Evolutionary conservation across 2,329 filamentous ascomycete species (phyloP).

Genomic region (Pezicula neosporulosa): DNA sequence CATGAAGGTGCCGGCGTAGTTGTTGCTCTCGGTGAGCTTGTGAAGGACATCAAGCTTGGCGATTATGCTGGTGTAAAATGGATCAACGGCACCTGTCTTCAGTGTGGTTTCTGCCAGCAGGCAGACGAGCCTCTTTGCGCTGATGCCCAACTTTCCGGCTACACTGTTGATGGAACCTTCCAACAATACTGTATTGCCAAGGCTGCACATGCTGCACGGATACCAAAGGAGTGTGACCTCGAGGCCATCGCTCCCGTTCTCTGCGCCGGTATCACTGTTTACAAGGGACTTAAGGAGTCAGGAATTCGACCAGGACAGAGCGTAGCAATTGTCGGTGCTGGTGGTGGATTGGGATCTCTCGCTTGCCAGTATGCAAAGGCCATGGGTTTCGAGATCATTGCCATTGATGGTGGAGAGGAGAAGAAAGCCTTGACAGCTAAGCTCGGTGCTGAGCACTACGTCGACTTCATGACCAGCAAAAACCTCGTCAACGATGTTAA

Average conservation of each 20-base stretch:
- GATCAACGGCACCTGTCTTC: conserved; percentile 84
- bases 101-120: conserved; percentile 79
- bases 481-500: conserved; percentile 84
- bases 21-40: conserved; percentile 74
- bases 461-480: conserved; percentile 76
- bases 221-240: conserved; percentile 73
- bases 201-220: conserved; percentile 77
- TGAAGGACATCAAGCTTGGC: conserved; percentile 74
- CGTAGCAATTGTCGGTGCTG: conserved; percentile 82
- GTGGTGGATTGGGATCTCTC: conserved; percentile 76
- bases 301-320: conserved; percentile 69
- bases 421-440: conserved; percentile 68
- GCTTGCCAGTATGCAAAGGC: conserved; percentile 87
- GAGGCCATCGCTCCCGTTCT: conserved; percentile 78
- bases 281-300: conserved; percentile 89
- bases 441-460: conserved; percentile 69
- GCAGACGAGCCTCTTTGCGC: conserved; percentile 81
- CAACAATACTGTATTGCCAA: conserved; percentile 91
- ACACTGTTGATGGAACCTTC: conserved; percentile 90
- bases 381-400: conserved; percentile 79
- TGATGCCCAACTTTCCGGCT: conserved; percentile 74
- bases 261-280: conserved; percentile 83
- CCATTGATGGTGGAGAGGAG: conserved; percentile 79
- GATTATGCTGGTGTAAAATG: conserved; percentile 89
- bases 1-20: conserved; percentile 79